These are phyloP conservation scores for Fusarium buxicola DNA, from an alignment of 2,329 filamentous ascomycete genomes.

Conservation along the genomic window DNA sequence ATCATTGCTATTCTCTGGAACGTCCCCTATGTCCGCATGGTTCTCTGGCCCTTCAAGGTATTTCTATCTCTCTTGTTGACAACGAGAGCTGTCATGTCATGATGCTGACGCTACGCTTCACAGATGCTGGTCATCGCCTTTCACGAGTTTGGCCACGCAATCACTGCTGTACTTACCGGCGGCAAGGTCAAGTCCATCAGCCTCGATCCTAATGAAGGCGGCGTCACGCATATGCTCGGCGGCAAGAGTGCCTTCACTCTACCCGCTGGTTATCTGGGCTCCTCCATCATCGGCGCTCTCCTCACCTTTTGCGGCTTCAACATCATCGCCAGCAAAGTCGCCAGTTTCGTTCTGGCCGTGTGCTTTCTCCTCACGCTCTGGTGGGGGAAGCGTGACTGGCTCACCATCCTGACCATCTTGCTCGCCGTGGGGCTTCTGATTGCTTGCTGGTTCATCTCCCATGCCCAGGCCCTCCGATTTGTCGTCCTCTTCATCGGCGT, in stretches of 20 bases:
- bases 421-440: conserved; percentile 77
- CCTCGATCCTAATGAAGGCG: conserved; percentile 81
- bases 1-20: conserved; percentile 84
- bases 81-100: neutral
- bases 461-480: conserved; percentile 79
- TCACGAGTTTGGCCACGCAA: conserved; percentile 82
- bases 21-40: conserved; percentile 78
- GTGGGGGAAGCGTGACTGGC: conserved; percentile 84
- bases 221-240: conserved; percentile 81
- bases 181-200: conserved; percentile 80
- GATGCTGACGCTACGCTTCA: conserved; percentile 13
- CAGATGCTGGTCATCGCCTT: conserved; percentile 87
- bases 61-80: conserved; percentile 8
- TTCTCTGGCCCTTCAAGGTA: conserved; percentile 86
- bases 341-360: conserved; percentile 76
- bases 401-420: conserved; percentile 78
- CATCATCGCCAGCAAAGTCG: conserved; percentile 84
- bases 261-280: conserved; percentile 82
- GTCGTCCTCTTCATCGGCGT: conserved; percentile 84
- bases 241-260: conserved; percentile 77
- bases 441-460: conserved; percentile 82
- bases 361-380: conserved; percentile 84
- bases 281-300: conserved; percentile 79
- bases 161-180: conserved; percentile 77
- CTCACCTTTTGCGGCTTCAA: conserved; percentile 85